These are phyloP conservation scores for Draba incana DNA, from an alignment of 345 rosid species.

Conservation along the genomic window DNA sequence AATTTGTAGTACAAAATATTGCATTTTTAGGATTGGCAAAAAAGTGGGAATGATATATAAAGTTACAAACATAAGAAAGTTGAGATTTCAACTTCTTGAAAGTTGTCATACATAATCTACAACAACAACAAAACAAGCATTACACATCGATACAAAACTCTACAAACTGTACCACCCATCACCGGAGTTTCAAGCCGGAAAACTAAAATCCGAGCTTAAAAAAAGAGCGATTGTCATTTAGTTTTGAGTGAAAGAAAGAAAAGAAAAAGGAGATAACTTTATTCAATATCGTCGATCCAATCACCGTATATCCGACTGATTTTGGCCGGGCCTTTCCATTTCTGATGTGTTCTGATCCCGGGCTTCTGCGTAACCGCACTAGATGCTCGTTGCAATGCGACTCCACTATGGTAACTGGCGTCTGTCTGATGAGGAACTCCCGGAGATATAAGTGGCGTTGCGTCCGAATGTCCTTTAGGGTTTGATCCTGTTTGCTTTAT, in stretches of 20 bases:
- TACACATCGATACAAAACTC: constrained; percentile 37
- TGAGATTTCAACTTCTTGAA: not conserved
- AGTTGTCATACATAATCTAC: constrained; percentile 40
- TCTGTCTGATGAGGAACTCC: constrained; percentile 61
- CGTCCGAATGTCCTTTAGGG: constrained; percentile 59
- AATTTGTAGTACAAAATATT: not conserved
- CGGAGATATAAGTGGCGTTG: constrained; percentile 47
- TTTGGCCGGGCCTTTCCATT: constrained; percentile 98
- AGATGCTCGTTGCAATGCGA: constrained; percentile 76
- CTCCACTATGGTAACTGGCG: constrained; percentile 54
- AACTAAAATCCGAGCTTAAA: constrained; percentile 14
- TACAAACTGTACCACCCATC: constrained; percentile 39
- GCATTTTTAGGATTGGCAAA: not conserved
- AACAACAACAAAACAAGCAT: constrained; percentile 32
- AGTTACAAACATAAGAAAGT: constrained; percentile 13
- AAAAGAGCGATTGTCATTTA: constrained; percentile 1
- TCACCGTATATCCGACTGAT: constrained; percentile 98
- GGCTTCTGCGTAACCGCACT: constrained; percentile 68
- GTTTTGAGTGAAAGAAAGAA: not conserved
- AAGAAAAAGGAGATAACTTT: constrained; percentile 23
- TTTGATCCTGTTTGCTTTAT: constrained; percentile 62
- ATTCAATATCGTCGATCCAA: constrained; percentile 94
- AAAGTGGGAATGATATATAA: constrained; percentile 16
- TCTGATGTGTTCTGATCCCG: constrained; percentile 81
- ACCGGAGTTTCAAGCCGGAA: constrained; percentile 11